Conservation (phyloP, 441 rosid species). For the Jatropha multifida region DNA sequence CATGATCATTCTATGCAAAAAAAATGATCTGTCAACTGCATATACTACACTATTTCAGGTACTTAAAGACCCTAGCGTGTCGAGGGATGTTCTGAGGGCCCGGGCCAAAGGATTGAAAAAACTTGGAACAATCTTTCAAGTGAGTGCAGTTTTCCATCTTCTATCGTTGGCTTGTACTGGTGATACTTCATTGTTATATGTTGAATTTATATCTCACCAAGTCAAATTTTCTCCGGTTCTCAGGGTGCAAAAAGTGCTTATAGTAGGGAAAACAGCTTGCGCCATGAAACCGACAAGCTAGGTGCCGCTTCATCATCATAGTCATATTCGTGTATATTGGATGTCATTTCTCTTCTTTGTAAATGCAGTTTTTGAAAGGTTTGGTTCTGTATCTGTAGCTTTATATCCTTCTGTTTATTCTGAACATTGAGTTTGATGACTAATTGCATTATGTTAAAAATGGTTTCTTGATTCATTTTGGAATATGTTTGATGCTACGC, state of each 20-base stretch:
- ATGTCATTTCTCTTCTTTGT: neutral
- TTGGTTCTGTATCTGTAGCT: slow-evolving; percentile 4
- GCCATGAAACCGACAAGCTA: slow-evolving; percentile 44
- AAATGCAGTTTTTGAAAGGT: neutral
- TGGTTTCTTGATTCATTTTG: slow-evolving; percentile 3
- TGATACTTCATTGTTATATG: neutral
- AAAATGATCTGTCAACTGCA: neutral
- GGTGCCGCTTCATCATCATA: slow-evolving; percentile 41
- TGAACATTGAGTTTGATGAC: neutral
- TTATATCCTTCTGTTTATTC: neutral
- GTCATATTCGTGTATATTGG: neutral
- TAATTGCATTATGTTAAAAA: neutral
- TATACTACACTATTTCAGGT: slow-evolving; percentile 40
- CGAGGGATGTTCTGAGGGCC: slow-evolving; percentile 54
- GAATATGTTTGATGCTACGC: too few relatives aligned
- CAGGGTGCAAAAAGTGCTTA: slow-evolving; percentile 82
- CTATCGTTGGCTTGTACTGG: neutral
- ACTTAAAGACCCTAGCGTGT: slow-evolving; percentile 56
- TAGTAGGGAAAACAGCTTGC: slow-evolving; percentile 75
- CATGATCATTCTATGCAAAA: neutral
- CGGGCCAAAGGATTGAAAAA: slow-evolving; percentile 71
- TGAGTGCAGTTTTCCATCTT: slow-evolving; percentile 31
- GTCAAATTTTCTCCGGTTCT: slow-evolving; percentile 9
- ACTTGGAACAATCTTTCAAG: slow-evolving; percentile 86
- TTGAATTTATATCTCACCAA: slow-evolving; percentile 10